Percentiles rank a stretch among this genome's conserved stretches.
phyloP scores from a whole-genome alignment of 2,329 filamentous ascomycete species.

The Plectosphaerella cucumerina region DNA sequence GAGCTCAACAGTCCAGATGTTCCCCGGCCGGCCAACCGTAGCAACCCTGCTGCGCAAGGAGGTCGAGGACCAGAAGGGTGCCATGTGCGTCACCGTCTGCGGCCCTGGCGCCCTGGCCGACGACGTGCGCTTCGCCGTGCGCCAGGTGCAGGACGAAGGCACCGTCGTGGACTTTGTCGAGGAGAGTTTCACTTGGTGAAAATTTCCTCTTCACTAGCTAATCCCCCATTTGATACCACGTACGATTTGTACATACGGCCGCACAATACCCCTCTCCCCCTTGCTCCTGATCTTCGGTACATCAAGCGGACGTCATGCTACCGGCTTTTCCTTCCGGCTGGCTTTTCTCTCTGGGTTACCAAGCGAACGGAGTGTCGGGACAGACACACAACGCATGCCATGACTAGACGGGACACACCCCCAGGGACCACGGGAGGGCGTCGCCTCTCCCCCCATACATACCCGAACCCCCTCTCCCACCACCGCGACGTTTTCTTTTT shows the following conservation, averaged over 20 bases:
- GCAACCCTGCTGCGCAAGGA: constrained; percentile 76
- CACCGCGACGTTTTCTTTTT: constrained; percentile 3
- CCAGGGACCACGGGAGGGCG: not conserved
- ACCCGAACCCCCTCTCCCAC: not conserved
- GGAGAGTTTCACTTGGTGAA: constrained; percentile 68
- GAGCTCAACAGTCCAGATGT: constrained; percentile 82
- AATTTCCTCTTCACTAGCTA: not conserved
- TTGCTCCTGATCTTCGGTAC: not conserved
- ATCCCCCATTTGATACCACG: not conserved
- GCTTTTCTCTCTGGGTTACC: constrained; percentile 1
- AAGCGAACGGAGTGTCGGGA: not conserved
- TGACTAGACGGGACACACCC: not conserved
- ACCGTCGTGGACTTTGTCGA: constrained; percentile 71
- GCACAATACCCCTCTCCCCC: not conserved
- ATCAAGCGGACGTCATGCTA: not conserved
- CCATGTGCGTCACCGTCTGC: constrained; percentile 82
- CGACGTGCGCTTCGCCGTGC: constrained; percentile 67
- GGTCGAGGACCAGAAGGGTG: constrained; percentile 75
- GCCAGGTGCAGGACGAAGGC: constrained; percentile 54
- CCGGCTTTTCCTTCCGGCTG: not conserved
- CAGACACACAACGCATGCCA: not conserved
- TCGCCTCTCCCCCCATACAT: not conserved
- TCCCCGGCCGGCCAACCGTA: constrained; percentile 82
- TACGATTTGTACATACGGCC: not conserved
- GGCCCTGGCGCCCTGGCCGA: constrained; percentile 72